Conservation (phyloP, 768 basidiomycete genomes). For the Pisolithus microcarpus region DNA sequence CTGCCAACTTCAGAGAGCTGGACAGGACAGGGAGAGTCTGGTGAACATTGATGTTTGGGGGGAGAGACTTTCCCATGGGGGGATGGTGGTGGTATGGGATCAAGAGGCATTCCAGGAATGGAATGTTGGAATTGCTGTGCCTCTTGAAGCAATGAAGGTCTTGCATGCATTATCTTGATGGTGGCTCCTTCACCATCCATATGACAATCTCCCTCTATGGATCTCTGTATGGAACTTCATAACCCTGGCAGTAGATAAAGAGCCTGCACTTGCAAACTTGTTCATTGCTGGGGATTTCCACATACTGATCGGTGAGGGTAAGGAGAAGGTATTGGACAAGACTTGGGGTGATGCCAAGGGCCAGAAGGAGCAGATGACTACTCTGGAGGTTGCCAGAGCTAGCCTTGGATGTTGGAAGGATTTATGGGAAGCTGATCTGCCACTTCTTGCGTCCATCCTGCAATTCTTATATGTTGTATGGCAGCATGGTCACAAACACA, state of each 20-base stretch:
- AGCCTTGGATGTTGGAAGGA: constrained; percentile 65
- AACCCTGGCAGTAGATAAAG: constrained; percentile 71
- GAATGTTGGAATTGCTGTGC: constrained; percentile 52
- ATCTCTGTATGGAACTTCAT: constrained; percentile 82
- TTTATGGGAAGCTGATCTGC: constrained; percentile 71
- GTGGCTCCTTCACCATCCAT: constrained; percentile 64
- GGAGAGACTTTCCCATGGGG: no score
- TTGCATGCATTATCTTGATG: constrained; percentile 58
- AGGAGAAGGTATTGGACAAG: constrained; percentile 20
- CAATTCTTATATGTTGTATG: constrained; percentile 72
- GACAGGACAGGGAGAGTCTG: no score
- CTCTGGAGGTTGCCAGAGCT: constrained; percentile 59
- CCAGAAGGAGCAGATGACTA: constrained; percentile 41
- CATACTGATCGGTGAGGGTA: constrained; percentile 35
- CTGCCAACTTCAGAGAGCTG: no score
- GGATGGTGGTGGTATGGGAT: no score
- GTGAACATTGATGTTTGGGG: no score
- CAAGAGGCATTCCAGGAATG: constrained; percentile 31
- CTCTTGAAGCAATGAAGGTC: constrained; percentile 59
- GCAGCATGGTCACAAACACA: constrained; percentile 76
- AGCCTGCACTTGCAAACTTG: constrained; percentile 76
- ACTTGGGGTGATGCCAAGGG: constrained; percentile 12
- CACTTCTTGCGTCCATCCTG: constrained; percentile 65
- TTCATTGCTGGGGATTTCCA: constrained; percentile 72
- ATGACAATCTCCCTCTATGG: constrained; percentile 65